Conservation (phyloP, 2,329 filamentous ascomycete genomes). For the Atkinsonella texensis region DNA sequence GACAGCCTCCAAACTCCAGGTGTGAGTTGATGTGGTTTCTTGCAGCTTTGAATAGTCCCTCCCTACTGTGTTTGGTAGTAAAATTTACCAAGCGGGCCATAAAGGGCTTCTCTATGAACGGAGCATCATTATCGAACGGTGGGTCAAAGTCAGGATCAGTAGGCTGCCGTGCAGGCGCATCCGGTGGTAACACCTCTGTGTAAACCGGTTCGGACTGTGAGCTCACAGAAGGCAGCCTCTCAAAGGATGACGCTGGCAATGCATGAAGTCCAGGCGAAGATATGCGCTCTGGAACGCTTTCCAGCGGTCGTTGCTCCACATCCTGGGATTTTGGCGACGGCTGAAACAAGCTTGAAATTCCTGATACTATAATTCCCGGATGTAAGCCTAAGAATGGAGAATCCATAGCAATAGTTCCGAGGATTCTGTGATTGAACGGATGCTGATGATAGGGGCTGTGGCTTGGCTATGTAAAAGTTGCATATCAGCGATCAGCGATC, state of each 20-base stretch:
- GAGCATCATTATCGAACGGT: constrained; percentile 61
- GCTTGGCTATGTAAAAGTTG: constrained; percentile 17
- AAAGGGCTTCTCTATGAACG: constrained; percentile 55
- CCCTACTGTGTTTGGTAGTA: constrained; percentile 62
- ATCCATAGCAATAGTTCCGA: constrained; percentile 75
- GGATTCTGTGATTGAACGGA: constrained; percentile 58
- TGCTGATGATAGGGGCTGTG: constrained; percentile 19
- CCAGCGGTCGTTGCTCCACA: neutral
- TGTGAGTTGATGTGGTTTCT: constrained; percentile 67
- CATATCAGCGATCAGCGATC: neutral
- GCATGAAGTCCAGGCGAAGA: constrained; percentile 3
- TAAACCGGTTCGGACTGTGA: constrained; percentile 2
- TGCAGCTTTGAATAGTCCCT: constrained; percentile 57
- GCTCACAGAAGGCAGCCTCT: constrained; percentile 10
- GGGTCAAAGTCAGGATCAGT: constrained; percentile 62
- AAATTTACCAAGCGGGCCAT: constrained; percentile 62
- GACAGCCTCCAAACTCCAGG: constrained; percentile 68
- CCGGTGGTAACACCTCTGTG: neutral
- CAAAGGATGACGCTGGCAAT: constrained; percentile 8
- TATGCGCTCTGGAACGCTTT: neutral
- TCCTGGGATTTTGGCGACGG: constrained; percentile 21
- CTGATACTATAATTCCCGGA: constrained; percentile 73
- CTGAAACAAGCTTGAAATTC: constrained; percentile 65
- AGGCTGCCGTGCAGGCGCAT: constrained; percentile 8
- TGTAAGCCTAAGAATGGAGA: constrained; percentile 82